A percentile compares a stretch with the other conserved stretches of the same genome.
Conservation (phyloP, 345 rosid species). For the Salix exigua region DNA sequence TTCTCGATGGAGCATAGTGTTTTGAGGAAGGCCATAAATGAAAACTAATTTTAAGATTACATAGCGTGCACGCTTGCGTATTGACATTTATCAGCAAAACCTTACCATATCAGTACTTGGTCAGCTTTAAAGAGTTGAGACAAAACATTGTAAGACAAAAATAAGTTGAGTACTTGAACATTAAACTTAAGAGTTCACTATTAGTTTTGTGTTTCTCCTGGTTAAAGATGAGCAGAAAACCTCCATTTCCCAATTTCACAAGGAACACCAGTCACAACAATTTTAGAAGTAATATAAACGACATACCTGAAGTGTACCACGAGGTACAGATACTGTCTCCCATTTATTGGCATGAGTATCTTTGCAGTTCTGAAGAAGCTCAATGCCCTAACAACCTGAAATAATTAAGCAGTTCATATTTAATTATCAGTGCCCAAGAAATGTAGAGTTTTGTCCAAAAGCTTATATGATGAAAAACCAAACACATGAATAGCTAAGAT, state of each 20-base stretch:
- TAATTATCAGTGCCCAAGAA: constrained; percentile 11
- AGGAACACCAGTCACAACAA: neutral
- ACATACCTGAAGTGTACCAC: constrained; percentile 98
- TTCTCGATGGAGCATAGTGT: neutral
- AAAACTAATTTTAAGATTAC: neutral
- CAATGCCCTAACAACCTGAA: constrained; percentile 90
- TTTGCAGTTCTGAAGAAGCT: constrained; percentile 54
- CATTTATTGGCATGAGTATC: constrained; percentile 49
- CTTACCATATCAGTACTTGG: neutral
- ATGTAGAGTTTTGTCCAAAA: neutral
- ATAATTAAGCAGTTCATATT: constrained; percentile 7
- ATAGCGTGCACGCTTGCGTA: neutral
- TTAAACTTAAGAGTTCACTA: no score
- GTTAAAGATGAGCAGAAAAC: neutral
- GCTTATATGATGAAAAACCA: no score
- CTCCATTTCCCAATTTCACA: neutral
- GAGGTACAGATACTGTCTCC: constrained; percentile 70
- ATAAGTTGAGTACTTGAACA: neutral
- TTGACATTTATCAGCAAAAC: neutral
- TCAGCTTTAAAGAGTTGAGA: neutral
- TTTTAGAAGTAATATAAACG: constrained; percentile 10
- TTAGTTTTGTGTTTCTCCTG: neutral
- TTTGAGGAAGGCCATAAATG: neutral
- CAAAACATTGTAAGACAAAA: neutral
- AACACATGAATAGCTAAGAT: neutral